Evolutionary conservation across 257 asterid genomes (phyloP).

Genomic region (Perilla frutescens): DNA sequence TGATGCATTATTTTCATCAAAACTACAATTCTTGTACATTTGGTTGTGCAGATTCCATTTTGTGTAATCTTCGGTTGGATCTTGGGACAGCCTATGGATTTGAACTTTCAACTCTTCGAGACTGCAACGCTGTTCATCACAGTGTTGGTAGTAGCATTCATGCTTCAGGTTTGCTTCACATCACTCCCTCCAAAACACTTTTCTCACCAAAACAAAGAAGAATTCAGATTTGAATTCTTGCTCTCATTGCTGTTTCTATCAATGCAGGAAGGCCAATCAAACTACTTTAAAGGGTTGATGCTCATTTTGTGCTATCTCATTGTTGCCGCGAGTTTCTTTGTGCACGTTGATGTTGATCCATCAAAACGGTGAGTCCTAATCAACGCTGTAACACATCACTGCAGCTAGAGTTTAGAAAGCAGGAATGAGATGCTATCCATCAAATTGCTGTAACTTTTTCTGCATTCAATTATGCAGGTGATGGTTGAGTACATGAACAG

Average conservation of each 20-base stretch:
- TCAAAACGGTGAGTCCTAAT: slow-evolving; percentile 54
- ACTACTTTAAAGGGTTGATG: slow-evolving; percentile 92
- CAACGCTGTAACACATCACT: background rate
- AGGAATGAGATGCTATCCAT: no score
- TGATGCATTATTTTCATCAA: background rate
- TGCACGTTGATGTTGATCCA: slow-evolving; percentile 86
- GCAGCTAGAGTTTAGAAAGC: no score
- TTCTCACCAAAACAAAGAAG: no score
- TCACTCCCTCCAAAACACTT: no score
- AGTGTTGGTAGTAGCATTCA: slow-evolving; percentile 94
- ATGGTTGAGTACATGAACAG: no score
- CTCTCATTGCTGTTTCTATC: slow-evolving; percentile 17
- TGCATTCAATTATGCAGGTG: no score
- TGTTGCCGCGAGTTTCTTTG: slow-evolving; percentile 96
- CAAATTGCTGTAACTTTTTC: no score
- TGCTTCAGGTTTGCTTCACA: slow-evolving; percentile 78
- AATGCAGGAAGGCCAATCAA: slow-evolving; percentile 93
- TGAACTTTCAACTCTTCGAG: slow-evolving; percentile 97
- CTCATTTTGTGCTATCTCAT: slow-evolving; percentile 84
- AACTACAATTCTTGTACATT: slow-evolving; percentile 20
- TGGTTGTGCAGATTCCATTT: slow-evolving; percentile 85
- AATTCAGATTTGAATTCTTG: no score
- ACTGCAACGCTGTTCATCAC: slow-evolving; percentile 94
- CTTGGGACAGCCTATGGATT: slow-evolving; percentile 92
- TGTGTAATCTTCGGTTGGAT: slow-evolving; percentile 95